Evolutionary conservation across 2,329 filamentous ascomycete species (phyloP), one percentile per base, ranked within the genome.

Genomic region (Colletotrichum graminicola): DNA sequence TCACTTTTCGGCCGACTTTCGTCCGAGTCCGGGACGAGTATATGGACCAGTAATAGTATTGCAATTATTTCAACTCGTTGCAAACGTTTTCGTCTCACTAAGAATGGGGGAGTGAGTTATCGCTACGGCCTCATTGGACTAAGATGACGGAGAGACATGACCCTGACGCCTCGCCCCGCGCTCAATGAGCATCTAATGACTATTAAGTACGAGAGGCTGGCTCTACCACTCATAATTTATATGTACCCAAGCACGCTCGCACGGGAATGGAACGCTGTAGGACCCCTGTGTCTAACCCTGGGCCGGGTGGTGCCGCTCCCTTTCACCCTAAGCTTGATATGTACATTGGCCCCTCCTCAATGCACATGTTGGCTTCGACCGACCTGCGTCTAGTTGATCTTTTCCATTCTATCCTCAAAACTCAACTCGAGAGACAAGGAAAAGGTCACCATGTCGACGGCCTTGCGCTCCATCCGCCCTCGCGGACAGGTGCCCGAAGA

Each of bases 371-470:
- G n/a, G 39, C 5, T 45, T 11, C 18, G 2, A 18, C 14, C 18
- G 2, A 18, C 14, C 57, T 16, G 41, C 21, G 18, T 10, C 29
- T 10, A 49, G 43, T 29, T 49, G 36, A 43, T 32, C 18, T n/a
- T 49, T 18, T 2, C 12, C 6, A 23, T 18, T 18, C 18, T 8
- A n/a, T 16, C 12, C 59, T 36, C 59, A 7, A n/a, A 45, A 49
- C 59, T 14, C 59, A 21, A 34, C 29, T 10, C 47, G 43, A n/a
- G 34, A 45, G 5, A 12, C 32, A 32, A 10, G 18, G 23, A 45
- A 45, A 52, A 18, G n/a, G 45, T 7, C 23, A 41, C 21, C 23
- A 70, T 71, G 63, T 67, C 67, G 56, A 66, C 55, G 11, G 45
- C n/a, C 23, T 26, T 67, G 26, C 67, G 67, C 18, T 34, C 62